These are phyloP conservation scores for Penicillium sp. DNA, from an alignment of 2,329 filamentous ascomycete species.

Conservation along the genomic window DNA sequence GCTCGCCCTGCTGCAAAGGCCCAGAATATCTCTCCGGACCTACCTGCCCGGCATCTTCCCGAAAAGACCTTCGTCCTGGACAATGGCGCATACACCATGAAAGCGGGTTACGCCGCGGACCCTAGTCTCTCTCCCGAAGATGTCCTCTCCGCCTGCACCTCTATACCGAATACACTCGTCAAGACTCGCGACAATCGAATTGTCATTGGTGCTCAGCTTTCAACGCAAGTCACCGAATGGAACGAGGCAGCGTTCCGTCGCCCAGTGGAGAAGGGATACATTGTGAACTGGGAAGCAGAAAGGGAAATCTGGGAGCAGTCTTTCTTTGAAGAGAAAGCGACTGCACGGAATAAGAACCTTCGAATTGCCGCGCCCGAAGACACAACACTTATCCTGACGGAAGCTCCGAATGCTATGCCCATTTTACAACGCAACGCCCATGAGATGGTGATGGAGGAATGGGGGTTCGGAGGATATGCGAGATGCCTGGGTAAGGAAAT, in stretches of 20 bases:
- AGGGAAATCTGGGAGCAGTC: slow-evolving; percentile 94
- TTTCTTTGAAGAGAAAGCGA: slow-evolving; percentile 67
- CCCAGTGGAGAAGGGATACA: slow-evolving; percentile 89
- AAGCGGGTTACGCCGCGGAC: slow-evolving; percentile 72
- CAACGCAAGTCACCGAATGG: slow-evolving; percentile 75
- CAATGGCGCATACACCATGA: slow-evolving; percentile 88
- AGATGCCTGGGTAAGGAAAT: slow-evolving; percentile 63
- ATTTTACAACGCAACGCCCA: slow-evolving; percentile 86
- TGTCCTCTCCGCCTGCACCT: slow-evolving; percentile 53
- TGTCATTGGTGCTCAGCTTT: slow-evolving; percentile 76
- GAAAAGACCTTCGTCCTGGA: slow-evolving; percentile 79
- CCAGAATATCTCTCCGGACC: slow-evolving; percentile 46
- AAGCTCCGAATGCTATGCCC: slow-evolving; percentile 79
- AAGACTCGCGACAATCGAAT: slow-evolving; percentile 75
- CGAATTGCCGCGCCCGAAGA: slow-evolving; percentile 64
- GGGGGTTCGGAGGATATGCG: slow-evolving; percentile 84
- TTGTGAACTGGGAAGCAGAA: slow-evolving; percentile 96
- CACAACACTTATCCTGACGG: slow-evolving; percentile 80
- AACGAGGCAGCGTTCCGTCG: slow-evolving; percentile 83
- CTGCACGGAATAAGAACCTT: slow-evolving; percentile 52
- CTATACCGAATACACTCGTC: slow-evolving; percentile 86
- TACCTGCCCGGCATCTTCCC: slow-evolving; percentile 49
- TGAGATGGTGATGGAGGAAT: slow-evolving; percentile 97
- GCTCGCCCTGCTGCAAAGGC: slow-evolving; percentile 48
- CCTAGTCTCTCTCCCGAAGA: slow-evolving; percentile 33